These are phyloP conservation scores for Cymodocea nodosa DNA, from an alignment of 116 monocot genomes.

Conservation along the genomic window DNA sequence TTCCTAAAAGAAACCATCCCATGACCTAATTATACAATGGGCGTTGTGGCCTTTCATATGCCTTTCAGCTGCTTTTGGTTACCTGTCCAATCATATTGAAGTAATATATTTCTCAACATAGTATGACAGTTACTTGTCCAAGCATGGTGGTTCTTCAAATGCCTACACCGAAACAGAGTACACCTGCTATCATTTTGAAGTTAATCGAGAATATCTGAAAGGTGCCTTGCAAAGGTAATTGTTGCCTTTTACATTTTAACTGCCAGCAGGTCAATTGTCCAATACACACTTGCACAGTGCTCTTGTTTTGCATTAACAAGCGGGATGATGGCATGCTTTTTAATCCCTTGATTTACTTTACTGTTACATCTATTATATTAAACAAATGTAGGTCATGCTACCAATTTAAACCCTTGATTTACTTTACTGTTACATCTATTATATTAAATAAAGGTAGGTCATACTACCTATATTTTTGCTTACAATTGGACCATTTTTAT, in stretches of 20 bases:
- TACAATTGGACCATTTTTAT: too few relatives aligned
- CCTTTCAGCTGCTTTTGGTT: background rate
- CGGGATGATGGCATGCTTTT: too few relatives aligned
- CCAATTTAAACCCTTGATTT: too few relatives aligned
- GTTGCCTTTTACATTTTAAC: background rate
- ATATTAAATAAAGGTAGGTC: too few relatives aligned
- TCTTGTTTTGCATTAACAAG: background rate
- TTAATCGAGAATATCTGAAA: conserved; percentile 74
- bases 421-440: too few relatives aligned
- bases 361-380: too few relatives aligned
- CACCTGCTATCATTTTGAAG: conserved; percentile 93
- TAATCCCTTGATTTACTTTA: too few relatives aligned
- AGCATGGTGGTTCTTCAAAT: conserved; percentile 95
- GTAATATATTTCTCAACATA: conserved; percentile 11
- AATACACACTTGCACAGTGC: background rate
- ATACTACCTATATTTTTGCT: too few relatives aligned
- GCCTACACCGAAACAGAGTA: conserved; percentile 91
- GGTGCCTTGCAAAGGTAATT: conserved; percentile 80
- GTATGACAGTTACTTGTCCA: conserved; percentile 97
- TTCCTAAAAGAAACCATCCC: too few relatives aligned
- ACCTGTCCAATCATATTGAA: background rate
- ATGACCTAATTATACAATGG: too few relatives aligned
- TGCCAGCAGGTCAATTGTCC: background rate
- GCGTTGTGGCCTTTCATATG: too few relatives aligned
- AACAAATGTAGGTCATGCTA: too few relatives aligned